Conservation (phyloP, 2,329 filamentous ascomycete species). For the Pseudohalonectria lignicola region DNA sequence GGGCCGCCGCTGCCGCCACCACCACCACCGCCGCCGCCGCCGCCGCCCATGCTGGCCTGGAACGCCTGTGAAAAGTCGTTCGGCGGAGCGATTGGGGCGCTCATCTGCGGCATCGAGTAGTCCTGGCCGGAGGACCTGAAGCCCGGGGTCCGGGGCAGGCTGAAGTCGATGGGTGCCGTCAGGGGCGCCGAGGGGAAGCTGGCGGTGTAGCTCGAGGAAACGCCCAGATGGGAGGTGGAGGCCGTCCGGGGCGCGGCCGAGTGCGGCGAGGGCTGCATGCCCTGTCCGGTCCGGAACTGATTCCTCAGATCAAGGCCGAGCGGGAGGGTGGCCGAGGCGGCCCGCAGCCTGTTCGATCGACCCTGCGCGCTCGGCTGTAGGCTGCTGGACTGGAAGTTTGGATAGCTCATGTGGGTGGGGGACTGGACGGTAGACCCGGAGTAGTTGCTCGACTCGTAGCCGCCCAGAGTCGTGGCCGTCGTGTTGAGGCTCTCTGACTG, state of each 20-base stretch:
- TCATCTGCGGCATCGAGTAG: slow-evolving; percentile 43
- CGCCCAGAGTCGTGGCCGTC: slow-evolving; percentile 26
- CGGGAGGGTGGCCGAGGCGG: slow-evolving; percentile 31
- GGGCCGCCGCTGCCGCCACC: slow-evolving; percentile 1
- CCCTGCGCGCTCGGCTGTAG: slow-evolving; percentile 31
- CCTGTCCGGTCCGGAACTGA: slow-evolving; percentile 31
- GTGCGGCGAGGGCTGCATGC: slow-evolving; percentile 14
- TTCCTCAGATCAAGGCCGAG: slow-evolving; percentile 32
- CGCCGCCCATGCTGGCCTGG: slow-evolving; percentile 26
- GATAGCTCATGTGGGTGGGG: slow-evolving; percentile 38
- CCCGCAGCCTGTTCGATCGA: slow-evolving; percentile 32
- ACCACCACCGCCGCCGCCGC: slow-evolving; percentile 14
- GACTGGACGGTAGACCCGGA: slow-evolving; percentile 35
- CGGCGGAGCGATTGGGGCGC: slow-evolving; percentile 39
- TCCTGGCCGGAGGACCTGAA: slow-evolving; percentile 24
- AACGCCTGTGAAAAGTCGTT: slow-evolving; percentile 40
- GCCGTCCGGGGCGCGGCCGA: slow-evolving; percentile 23
- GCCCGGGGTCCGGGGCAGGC: slow-evolving; percentile 31
- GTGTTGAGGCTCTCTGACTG: slow-evolving; percentile 30
- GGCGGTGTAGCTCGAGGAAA: slow-evolving; percentile 30
- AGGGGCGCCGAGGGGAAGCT: slow-evolving; percentile 43
- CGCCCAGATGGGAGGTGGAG: slow-evolving; percentile 18
- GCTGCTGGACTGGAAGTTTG: slow-evolving; percentile 26
- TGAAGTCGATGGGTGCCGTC: slow-evolving; percentile 41
- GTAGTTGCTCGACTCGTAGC: slow-evolving; percentile 41